Evolutionary conservation across 1,284 basidiomycete species (phyloP).

Genomic region (Microbotryum violaceum): DNA sequence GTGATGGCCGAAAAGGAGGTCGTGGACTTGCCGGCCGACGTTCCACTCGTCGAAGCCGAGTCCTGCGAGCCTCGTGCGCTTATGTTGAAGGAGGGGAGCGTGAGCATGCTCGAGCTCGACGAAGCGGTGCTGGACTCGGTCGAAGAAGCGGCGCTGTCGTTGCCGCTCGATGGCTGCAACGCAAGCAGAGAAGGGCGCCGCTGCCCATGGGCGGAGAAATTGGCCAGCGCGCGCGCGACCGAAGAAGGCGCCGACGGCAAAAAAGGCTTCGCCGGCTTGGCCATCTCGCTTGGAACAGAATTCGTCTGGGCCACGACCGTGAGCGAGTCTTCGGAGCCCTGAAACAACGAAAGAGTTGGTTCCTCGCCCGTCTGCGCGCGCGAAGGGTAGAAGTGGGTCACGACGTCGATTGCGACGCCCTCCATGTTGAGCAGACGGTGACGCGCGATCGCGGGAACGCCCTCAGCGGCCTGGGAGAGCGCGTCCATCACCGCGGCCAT

Average conservation of each 20-base stretch:
- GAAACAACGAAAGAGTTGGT: no score
- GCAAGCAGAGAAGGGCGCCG: background rate
- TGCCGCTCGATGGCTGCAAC: slow-evolving; percentile 7
- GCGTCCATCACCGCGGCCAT: slow-evolving; percentile 16
- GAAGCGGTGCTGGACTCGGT: no score
- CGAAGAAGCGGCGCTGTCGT: background rate
- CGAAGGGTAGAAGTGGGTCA: slow-evolving; percentile 33
- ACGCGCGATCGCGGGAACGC: slow-evolving; percentile 14
- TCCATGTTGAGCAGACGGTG: slow-evolving; percentile 17
- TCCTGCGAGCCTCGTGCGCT: background rate
- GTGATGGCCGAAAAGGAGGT: slow-evolving; percentile 33
- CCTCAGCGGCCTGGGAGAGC: slow-evolving; percentile 6
- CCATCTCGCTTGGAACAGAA: slow-evolving; percentile 12
- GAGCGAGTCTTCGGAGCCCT: background rate
- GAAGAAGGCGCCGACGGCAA: slow-evolving; percentile 1
- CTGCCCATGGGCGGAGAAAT: no score
- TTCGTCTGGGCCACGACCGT: slow-evolving; percentile 20
- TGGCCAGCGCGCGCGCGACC: no score
- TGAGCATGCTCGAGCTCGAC: no score
- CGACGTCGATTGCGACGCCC: slow-evolving; percentile 28
- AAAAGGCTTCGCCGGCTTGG: background rate
- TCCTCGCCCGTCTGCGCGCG: slow-evolving; percentile 5
- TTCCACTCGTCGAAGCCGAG: background rate
- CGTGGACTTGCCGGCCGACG: slow-evolving; percentile 2
- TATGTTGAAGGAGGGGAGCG: no score